Evolutionary conservation across 73 alveolate genomes (phyloP), one percentile per base, ranked within the genome.

Genomic region (Paramecium bursaria): DNA sequence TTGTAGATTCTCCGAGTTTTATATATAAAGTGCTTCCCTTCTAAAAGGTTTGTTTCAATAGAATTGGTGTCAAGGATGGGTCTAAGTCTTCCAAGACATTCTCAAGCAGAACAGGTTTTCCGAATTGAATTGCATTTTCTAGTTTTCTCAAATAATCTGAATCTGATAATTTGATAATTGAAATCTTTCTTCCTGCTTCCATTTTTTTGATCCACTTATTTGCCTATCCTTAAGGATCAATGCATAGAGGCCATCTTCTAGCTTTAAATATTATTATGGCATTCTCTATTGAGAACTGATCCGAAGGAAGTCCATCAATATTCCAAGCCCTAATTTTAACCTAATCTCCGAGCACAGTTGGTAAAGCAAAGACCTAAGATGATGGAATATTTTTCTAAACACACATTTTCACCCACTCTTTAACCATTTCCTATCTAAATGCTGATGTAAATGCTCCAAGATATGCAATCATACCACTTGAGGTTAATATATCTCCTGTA

Each of bases 281-380:
- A 55, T 97, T 97, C 90, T 97, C 99, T 17, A 96, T 93, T 15
- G 99, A 94, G 86, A 97, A 97, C 48, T 93, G 82, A 75, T 98
- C 99, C 52, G 95, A 93, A 21, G 99, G 99, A 53, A 98, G 94
- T 31, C 99, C 99, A 57, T 91, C 95, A 19, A 96, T 88, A 74
- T 96, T 97, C 99, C 99, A 98, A 25, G 95, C 91, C 75, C 99
- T 95, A 50, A 98, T 95, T 74, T 90, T 94, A 85, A 98, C 99
- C 11, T 99, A 99, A 73, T 98, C 98, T n/a, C 99, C 99, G 6
- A 98, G 94, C 47, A 94, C 90, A 74, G 86, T 76, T 75, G 93
- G 90, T 29, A 96, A 85, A 61, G 95, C 75, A 74, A 95, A 98
- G 73, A 87, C 86, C 53, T 91, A 95, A 74, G 97, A 90, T 46